phyloP scores from a whole-genome alignment of 208 protist genomes.

The Acanthamoeba castellanii region DNA sequence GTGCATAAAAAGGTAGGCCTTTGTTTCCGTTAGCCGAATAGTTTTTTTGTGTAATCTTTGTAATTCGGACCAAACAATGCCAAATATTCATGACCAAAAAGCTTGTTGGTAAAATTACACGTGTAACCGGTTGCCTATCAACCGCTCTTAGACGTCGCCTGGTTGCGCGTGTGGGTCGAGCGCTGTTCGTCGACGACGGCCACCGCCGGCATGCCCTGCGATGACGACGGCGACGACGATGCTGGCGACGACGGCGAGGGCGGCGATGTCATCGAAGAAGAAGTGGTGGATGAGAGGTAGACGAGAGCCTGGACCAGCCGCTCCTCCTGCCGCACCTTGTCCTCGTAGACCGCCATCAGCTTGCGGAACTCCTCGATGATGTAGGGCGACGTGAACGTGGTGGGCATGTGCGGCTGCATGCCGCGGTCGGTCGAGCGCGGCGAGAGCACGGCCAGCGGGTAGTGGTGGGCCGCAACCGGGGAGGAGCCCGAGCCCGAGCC shows the following conservation, averaged over 20 bases:
- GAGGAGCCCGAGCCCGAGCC: background rate
- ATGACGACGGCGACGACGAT: background rate
- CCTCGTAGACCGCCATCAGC: constrained; percentile 17
- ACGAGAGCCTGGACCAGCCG: constrained; percentile 5
- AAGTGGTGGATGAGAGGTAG: background rate
- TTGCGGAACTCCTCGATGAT: constrained; percentile 29
- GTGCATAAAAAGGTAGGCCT: too few species aligned
- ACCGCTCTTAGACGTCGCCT: too few species aligned
- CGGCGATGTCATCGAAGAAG: background rate
- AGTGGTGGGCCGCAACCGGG: background rate
- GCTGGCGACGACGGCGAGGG: background rate
- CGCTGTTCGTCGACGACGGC: too few species aligned
- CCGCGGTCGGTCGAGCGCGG: background rate
- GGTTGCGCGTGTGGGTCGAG: too few species aligned
- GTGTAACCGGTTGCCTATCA: too few species aligned
- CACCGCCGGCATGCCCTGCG: background rate
- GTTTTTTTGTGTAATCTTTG: too few species aligned
- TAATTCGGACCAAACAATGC: too few species aligned
- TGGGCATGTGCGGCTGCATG: background rate
- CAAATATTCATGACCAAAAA: too few species aligned
- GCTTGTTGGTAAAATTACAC: too few species aligned
- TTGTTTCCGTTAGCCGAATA: too few species aligned
- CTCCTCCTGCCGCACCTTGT: constrained; percentile 36
- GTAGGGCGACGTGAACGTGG: background rate
- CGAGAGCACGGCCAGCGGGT: background rate